Base-by-base conservation (phyloP, 768 basidiomycete species). In the Mycena vulgaris region DNA sequence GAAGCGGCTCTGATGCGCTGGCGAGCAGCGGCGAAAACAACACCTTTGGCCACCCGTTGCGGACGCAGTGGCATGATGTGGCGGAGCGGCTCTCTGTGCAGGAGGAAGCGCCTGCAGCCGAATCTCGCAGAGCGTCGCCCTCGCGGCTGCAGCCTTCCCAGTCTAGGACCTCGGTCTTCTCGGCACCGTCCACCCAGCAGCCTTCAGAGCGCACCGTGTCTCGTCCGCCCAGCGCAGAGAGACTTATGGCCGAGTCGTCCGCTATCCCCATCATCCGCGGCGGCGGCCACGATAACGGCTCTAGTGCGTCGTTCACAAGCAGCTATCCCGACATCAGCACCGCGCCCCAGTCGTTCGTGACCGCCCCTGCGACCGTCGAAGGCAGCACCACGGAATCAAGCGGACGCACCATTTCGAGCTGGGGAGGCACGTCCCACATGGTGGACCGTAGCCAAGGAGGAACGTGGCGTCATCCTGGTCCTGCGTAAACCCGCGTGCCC, bases 1-100 rank as follows among this genome's bases (percentile, higher is more conserved):
- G 88, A 28, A 89, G 88, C 69, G 86, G 82, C 51, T 85, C 84
- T 59, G 84, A 86, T 40, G 87, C 85, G 47, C 75, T 82, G 23
- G 79, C 80, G 60, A 87, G 85, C 72, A 88, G 86, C 53, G 83
- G 85, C 0, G 92, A 93, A 75, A 93, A 93, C 76, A 86, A 93
- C 77, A 94, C 93, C 11, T 95, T 94, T 79, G 93, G 93, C 16
- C 86, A 89, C 27, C 87, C 85, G 0, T 80, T 90, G 78, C 77
- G 85, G 63, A 77, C 85, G 78, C 75, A 81, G 59, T 78, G 81
- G 75, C 81, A 76, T 55, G 70, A 72, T 28, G 77, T 65, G 17
- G 82, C 71, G 42, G 75, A 75, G 9, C 61, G 75, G 27, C 76
- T 76, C 13, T 57, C 71, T 25, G 65, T 63, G 25, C 53, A 49